These are phyloP conservation scores for Thielaviopsis musarum DNA, from an alignment of 2,329 filamentous ascomycete species.

Conservation along the genomic window DNA sequence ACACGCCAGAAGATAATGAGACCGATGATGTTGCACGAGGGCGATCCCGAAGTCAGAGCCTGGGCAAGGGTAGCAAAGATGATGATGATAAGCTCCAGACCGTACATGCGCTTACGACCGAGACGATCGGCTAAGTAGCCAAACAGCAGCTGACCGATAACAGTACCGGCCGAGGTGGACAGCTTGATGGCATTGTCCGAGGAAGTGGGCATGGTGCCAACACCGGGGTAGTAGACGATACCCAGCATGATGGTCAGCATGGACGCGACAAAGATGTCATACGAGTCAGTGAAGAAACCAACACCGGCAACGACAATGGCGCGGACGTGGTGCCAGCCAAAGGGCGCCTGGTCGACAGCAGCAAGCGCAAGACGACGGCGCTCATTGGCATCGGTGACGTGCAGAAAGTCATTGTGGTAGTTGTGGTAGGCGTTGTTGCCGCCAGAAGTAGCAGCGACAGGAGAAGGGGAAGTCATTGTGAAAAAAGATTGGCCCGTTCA, in stretches of 20 bases:
- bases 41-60: constrained; percentile 46
- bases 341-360: constrained; percentile 66
- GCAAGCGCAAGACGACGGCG: constrained; percentile 62
- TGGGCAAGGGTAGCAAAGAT: constrained; percentile 64
- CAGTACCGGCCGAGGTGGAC: constrained; percentile 62
- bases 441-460: constrained; percentile 29
- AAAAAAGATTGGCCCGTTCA: background rate
- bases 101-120: constrained; percentile 57
- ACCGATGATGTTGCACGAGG: constrained; percentile 44
- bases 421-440: constrained; percentile 60
- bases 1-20: constrained; percentile 69
- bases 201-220: constrained; percentile 42
- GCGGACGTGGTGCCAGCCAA: constrained; percentile 71
- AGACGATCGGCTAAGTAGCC: constrained; percentile 62
- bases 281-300: constrained; percentile 79
- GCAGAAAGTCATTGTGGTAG: constrained; percentile 55
- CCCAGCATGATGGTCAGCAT: constrained; percentile 51
- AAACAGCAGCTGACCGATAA: constrained; percentile 67
- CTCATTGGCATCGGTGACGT: constrained; percentile 56
- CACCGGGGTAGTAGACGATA: constrained; percentile 52
- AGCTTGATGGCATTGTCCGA: constrained; percentile 76
- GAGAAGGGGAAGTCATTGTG: constrained; percentile 1
- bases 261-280: constrained; percentile 52
- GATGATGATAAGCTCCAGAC: constrained; percentile 63
- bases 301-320: constrained; percentile 65